Evolutionary conservation across 2,329 filamentous ascomycete species (phyloP), one percentile per base, ranked within the genome.

Genomic region (Triangularia verruculosa): DNA sequence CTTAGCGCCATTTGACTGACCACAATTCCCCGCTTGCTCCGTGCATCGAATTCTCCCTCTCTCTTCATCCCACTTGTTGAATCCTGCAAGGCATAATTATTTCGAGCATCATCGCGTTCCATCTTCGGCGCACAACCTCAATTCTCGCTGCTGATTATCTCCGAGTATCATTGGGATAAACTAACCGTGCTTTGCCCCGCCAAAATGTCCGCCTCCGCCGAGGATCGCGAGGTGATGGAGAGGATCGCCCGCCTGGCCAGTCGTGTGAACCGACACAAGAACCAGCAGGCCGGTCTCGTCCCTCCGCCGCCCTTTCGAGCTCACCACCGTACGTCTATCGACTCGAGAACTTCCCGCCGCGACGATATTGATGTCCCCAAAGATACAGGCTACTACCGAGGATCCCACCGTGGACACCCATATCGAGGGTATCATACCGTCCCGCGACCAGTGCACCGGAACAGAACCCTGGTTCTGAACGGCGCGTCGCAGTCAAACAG

Each of bases 201-300:
- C 51, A 68, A 63, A 15, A 82, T 83, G 80, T 76, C 79, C 11
- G 77, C 80, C 7, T 75, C 78, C 60, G 24, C 12, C 25, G 81
- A 84, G 71, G 80, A 85, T 61, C 79, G 79, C 71, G 81, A 83
- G 64, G 74, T 86, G 67, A 74, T 84, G 71, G 83, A 81, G 59
- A 79, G 78, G 68, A 87, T 87, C 72, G 76, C 79, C 70, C 78
- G 79, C 51, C 73, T 85, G 59, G 80, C 83, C 63, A 80, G 89
- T 69, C 89, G 91, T 76, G 94, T 95, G 73, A 93, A 93, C 74
- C 86, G 88, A 59, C 88, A 91, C 78, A 93, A 91, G 75, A 90
- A 85, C 67, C 84, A 88, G 67, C 82, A 85, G 68, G 74, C 79
- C 32, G 79, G 78, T 47, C 64, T 76, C 39, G 72, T 69, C n/a